Base-by-base conservation (phyloP, 2,329 filamentous ascomycete species). In the Pyricularia sp. region DNA sequence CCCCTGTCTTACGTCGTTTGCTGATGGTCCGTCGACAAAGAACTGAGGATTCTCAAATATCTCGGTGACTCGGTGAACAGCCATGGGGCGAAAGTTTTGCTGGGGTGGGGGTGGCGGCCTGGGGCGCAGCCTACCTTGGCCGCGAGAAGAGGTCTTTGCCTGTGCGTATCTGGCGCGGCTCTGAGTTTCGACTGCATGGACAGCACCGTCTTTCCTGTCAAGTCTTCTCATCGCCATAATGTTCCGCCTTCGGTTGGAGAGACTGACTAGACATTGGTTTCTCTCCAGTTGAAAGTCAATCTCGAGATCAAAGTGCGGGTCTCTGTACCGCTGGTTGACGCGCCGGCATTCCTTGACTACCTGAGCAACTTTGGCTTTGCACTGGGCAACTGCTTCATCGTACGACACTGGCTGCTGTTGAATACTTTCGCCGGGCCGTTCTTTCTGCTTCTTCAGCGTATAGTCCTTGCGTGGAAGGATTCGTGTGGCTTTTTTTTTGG, bases 301-400 rank as follows among this genome's bases (percentile, higher is more conserved):
- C 72, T 94, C 91, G 63, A 96, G 85, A 72, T 96, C 89, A 72
- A 96, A 96, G 73, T 94, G 86, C n/a, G 87, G 84, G 72, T 96
- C 91, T 19, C 88, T 84, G 72, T 96, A 96, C 74, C 91, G 93
- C 71, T 91, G 88, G 74, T 96, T 96, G 65, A 91, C 79, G 9
- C 89, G 83, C 26, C 85, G 81, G 73, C 91, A 96, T 71, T 87
- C 84, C 65, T 79, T 78, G 62, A 84, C 79, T 66, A 87, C 87
- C 72, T 84, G 83, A 30, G 78, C 80, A 3, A 82, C 88, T 76
- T 82, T 89, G 65, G 82, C 83, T 64, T 79, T 81, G 75, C 91
- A 96, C 66, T 87, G 83, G 26, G 82, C 82, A 3, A 81, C 84
- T 0, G 90, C 90, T 70, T 90, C 84, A 64, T 91, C 85, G 71